These are phyloP conservation scores for Solanum microdontum DNA, from an alignment of 257 asterid species.

Conservation along the genomic window DNA sequence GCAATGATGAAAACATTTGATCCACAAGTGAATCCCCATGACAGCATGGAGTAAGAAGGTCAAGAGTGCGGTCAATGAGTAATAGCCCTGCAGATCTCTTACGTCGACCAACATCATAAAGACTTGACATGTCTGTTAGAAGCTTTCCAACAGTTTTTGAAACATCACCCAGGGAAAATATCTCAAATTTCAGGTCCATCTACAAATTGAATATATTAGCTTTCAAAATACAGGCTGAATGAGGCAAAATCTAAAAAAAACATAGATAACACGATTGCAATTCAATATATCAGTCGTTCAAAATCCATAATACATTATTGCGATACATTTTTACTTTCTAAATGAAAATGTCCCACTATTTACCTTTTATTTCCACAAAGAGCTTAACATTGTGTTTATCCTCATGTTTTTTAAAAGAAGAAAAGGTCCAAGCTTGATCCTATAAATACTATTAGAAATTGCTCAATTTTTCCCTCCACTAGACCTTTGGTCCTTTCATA, in stretches of 20 bases:
- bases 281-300: not conserved
- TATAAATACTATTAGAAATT: not conserved
- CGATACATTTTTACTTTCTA: not conserved
- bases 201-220: slow-evolving; percentile 27
- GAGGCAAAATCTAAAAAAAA: not conserved
- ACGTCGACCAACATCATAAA: slow-evolving; percentile 92
- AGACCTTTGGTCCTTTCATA: not conserved
- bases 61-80: slow-evolving; percentile 87
- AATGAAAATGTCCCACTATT: not conserved
- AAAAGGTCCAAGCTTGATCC: not conserved
- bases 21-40: slow-evolving; percentile 97
- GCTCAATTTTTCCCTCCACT: not conserved
- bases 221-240: not conserved
- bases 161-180: slow-evolving; percentile 90
- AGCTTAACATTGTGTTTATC: not conserved
- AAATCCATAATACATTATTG: not conserved
- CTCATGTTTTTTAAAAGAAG: not conserved
- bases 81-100: slow-evolving; percentile 87
- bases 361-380: not conserved
- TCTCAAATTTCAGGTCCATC: slow-evolving; percentile 98
- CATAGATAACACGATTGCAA: not conserved
- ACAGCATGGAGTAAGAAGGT: slow-evolving; percentile 96
- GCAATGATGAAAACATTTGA: slow-evolving; percentile 71
- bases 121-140: not conserved
- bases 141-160: slow-evolving; percentile 80